These are phyloP conservation scores for Begonia loranthoides DNA, from an alignment of 306 rosid species.

Conservation along the genomic window DNA sequence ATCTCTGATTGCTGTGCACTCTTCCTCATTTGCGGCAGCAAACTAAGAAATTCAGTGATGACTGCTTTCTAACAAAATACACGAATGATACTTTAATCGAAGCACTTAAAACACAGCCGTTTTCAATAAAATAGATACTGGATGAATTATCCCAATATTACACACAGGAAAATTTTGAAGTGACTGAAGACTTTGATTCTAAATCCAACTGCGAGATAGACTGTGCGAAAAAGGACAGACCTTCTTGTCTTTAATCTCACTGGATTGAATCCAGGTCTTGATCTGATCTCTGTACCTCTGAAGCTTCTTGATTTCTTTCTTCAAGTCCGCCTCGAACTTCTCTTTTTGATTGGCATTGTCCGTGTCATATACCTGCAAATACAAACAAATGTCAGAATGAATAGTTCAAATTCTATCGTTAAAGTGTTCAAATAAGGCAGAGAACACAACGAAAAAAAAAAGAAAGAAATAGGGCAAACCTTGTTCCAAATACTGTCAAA, in stretches of 20 bases:
- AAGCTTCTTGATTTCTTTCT: constrained; percentile 95
- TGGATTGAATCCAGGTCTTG: constrained; percentile 96
- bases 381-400: not conserved
- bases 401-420: not conserved
- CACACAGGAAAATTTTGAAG: no score
- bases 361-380: constrained; percentile 72
- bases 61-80: no score
- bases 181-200: no score
- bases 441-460: not conserved
- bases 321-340: constrained; percentile 95
- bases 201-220: not conserved
- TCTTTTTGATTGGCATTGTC: constrained; percentile 98
- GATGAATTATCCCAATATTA: no score
- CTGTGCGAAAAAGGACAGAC: constrained; percentile 16
- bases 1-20: no score
- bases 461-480: constrained; percentile 18
- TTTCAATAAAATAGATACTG: no score
- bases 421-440: not conserved
- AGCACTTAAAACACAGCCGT: no score
- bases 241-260: constrained; percentile 97
- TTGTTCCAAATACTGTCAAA: constrained; percentile 96
- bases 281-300: constrained; percentile 94
- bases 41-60: no score
- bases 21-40: no score
- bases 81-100: no score